phyloP scores from a whole-genome alignment of 2,329 filamentous ascomycete species.

The Exophiala bonariae region DNA sequence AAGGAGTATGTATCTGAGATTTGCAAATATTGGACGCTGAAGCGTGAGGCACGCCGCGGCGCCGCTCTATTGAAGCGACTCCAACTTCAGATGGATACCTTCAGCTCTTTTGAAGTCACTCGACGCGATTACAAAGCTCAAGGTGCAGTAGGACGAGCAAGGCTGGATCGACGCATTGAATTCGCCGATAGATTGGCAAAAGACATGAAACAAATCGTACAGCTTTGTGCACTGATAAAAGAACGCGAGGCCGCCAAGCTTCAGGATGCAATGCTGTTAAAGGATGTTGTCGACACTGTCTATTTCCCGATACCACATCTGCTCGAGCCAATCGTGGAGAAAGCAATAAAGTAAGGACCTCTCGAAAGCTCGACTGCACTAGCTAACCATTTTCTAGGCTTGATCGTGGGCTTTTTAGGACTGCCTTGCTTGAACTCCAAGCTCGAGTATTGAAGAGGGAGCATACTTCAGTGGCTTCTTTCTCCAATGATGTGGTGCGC shows the following conservation, averaged over 20 bases:
- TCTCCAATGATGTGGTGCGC: slow-evolving; percentile 58
- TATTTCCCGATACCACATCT: slow-evolving; percentile 86
- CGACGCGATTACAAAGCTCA: slow-evolving; percentile 93
- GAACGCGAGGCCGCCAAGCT: slow-evolving; percentile 76
- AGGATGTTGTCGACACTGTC: slow-evolving; percentile 78
- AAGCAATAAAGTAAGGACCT: slow-evolving; percentile 70
- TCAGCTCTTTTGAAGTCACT: slow-evolving; percentile 96
- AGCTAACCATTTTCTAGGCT: slow-evolving; percentile 26
- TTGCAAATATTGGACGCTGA: slow-evolving; percentile 97
- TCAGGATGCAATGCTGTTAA: slow-evolving; percentile 72
- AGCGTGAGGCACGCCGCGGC: slow-evolving; percentile 86
- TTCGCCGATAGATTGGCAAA: slow-evolving; percentile 69
- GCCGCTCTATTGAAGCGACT: slow-evolving; percentile 89
- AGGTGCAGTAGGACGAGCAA: slow-evolving; percentile 77
- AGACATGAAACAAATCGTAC: slow-evolving; percentile 75
- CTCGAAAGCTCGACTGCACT: slow-evolving; percentile 14
- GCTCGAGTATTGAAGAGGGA: slow-evolving; percentile 55
- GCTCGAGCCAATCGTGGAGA: slow-evolving; percentile 75
- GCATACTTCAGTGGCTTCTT: slow-evolving; percentile 62
- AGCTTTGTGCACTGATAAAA: slow-evolving; percentile 69
- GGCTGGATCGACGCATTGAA: slow-evolving; percentile 78
- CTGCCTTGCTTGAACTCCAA: slow-evolving; percentile 55
- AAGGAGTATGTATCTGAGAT: slow-evolving; percentile 84
- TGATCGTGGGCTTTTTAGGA: slow-evolving; percentile 56
- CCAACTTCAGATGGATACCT: slow-evolving; percentile 92